These are phyloP conservation scores for Galerina sulciceps DNA, from an alignment of 768 basidiomycete genomes.

Conservation along the genomic window DNA sequence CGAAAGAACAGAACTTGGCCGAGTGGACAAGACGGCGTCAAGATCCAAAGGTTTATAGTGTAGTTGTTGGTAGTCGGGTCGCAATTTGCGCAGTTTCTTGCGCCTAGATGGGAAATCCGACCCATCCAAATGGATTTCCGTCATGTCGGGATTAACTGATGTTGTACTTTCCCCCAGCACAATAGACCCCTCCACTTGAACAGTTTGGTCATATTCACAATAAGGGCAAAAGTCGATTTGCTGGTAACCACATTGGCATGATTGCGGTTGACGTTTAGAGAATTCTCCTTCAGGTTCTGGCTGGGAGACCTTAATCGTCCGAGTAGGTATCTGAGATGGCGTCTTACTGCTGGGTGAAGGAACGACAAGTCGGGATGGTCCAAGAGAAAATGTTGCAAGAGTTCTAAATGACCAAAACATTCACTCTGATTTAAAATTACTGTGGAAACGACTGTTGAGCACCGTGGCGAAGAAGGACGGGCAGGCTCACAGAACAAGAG, in stretches of 20 bases:
- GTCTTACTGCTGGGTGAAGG: not conserved
- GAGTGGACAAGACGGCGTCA: constrained; percentile 11
- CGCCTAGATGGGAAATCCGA: not conserved
- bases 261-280: not conserved
- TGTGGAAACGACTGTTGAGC: not conserved
- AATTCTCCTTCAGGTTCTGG: not conserved
- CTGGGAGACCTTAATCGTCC: not conserved
- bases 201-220: constrained; percentile 22
- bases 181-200: not conserved
- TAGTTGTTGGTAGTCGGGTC: constrained; percentile 21
- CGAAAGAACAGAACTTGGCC: constrained; percentile 24
- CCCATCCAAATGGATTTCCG: not conserved
- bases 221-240: constrained; percentile 26
- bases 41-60: constrained; percentile 14
- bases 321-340: not conserved
- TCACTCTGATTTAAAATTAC: not conserved
- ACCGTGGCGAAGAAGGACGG: not conserved
- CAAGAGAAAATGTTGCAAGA: constrained; percentile 18
- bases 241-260: constrained; percentile 19
- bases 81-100: constrained; percentile 23
- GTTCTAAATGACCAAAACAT: constrained; percentile 22
- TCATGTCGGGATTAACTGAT: not conserved
- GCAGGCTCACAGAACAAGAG: not conserved
- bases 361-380: not conserved
- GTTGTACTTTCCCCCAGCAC: not conserved